Base-by-base conservation (phyloP, 1,284 basidiomycete species). In the Boletus chippewaensis region DNA sequence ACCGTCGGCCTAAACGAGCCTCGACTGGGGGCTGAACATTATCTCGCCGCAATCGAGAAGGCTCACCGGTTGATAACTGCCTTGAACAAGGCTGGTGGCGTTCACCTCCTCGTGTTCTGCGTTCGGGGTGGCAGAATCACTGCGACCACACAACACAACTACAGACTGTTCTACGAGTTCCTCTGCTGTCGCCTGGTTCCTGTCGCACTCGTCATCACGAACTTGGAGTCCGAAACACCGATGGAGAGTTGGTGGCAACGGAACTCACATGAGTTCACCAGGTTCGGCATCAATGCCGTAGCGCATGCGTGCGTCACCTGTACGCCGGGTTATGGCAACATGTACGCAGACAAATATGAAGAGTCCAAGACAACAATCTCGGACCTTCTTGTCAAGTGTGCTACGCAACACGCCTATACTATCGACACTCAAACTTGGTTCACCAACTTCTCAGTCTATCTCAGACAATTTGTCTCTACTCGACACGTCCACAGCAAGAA, bases 61-160 rank as follows among this genome's bases (percentile, higher is more conserved):
- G 66, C 63, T 31, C 51, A 62, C 47, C 24, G 1, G 31, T 47
- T 65, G 42, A 52, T 66, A 45, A 52, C 51, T 11, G 41, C 52
- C 20, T 34, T 64, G 46, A 61, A 68, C 22, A 26, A 42, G 2
- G 54, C 36, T 8, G 62, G 62, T n/a, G 64, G 64, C 4, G 50
- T 68, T 32, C 57, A 67, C 48, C 47, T 69, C 4, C 65, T 66
- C 40, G 41, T 66, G 9, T 68, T 66, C 50, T 68, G 66, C 35
- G 48, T 69, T 43, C 65, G 66, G 20, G 64, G 63, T 12, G 64
- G 66, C 32, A 66, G 65, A 44, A 57, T 66, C 47, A 68, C 65
- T 11, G 55, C 61, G 12, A 64, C 59, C 15, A 59, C 61, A 24
- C 65, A 65, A 16, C 55, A 64, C 20, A 69, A 69, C 44, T 69